These are phyloP conservation scores for Flaveria bidentis DNA, from an alignment of 129 eudicot genomes.

Conservation along the genomic window DNA sequence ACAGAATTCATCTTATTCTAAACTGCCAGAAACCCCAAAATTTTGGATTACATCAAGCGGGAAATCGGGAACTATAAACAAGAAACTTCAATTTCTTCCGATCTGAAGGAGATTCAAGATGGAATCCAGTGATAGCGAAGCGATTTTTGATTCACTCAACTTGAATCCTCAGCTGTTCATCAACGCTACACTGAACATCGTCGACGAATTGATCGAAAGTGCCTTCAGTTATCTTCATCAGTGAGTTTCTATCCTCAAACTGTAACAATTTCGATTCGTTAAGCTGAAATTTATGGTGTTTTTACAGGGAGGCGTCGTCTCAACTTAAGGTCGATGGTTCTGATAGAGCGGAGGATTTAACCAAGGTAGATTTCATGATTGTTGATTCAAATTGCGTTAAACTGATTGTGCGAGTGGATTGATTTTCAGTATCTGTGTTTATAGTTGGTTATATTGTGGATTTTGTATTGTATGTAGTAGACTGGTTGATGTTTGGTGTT, in stretches of 20 bases:
- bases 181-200: conserved; percentile 60
- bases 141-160: conserved; percentile 64
- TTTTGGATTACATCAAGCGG: conserved; percentile 10
- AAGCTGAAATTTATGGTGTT: not conserved
- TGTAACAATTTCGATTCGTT: not conserved
- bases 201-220: conserved; percentile 65
- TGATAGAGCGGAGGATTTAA: conserved; percentile 53
- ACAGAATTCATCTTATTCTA: too few species aligned
- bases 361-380: conserved; percentile 36
- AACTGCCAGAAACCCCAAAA: not conserved
- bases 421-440: not conserved
- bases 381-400: not conserved
- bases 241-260: conserved; percentile 41
- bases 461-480: not conserved
- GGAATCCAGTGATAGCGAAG: conserved; percentile 74
- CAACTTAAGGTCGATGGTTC: conserved; percentile 62
- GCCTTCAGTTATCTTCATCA: conserved; percentile 64
- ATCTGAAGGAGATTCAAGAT: conserved; percentile 18
- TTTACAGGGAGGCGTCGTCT: conserved; percentile 58
- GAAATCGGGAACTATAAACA: not conserved
- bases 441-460: not conserved
- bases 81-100: not conserved
- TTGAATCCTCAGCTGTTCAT: conserved; percentile 75
- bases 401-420: not conserved
- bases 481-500: conserved; percentile 11